Base-by-base conservation (phyloP, 192 early-diverging fungal genomes). In the Entrophospora sp. region DNA sequence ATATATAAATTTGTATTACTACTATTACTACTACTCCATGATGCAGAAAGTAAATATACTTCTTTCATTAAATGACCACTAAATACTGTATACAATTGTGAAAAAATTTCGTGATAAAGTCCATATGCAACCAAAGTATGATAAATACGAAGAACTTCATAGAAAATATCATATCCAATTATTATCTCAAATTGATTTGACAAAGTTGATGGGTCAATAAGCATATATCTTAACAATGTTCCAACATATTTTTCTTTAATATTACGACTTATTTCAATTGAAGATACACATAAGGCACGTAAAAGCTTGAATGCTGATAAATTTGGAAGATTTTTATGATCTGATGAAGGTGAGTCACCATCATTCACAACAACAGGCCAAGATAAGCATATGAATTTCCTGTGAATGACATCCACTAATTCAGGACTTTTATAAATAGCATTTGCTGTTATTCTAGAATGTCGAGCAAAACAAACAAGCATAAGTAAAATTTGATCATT, bases 51-150 rank as follows among this genome's bases (percentile, higher is more conserved):
- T 2, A 42, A 62, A 62, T 31, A 62, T 30, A 62, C 22, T 32
- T 42, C 37, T 16, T 31, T 62, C 25, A 44, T 27, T 18, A 62
- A 31, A 42, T 45, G 45, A 20, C 42, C 25, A 45, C 31, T 25
- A 27, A 66, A 30, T 12, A 56, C 25, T 12, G 24, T 32, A 66
- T 66, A 66, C 55, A 27, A 20, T 31, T 42, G 34, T 13, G 51
- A 66, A 18, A 55, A 35, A 28, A 66, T 55, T 42, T 31, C 52
- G 28, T 43, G 64, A 66, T 79, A 74, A n/a, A 84, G 68, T 25
- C 82, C 82, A 66, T 84, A 80, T 8, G 69, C 72, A 16, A 72
- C 66, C 5, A 80, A 46, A 0, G 75, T 66, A 12, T 76, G 76
- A 38, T 78, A 71, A 5, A 80, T 34, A 28, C 73, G 70, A 18